Conservation (phyloP, 805 yeast species). For the Brettanomyces bruxellensis region DNA sequence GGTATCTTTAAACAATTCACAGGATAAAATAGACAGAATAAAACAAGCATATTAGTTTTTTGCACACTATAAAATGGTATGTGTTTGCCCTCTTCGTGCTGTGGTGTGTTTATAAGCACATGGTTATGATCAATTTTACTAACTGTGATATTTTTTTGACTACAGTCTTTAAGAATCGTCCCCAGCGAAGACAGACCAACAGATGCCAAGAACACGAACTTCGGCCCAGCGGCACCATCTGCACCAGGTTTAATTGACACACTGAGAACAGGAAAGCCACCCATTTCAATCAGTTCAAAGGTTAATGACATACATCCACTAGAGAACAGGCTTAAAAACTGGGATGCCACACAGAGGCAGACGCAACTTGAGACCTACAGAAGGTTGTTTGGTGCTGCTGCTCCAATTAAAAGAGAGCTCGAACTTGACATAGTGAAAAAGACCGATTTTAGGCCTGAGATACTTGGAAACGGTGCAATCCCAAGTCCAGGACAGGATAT, state of each 20-base stretch:
- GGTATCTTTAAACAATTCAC: too few species aligned
- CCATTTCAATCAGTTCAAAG: conserved; percentile 47
- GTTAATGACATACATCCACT: conserved; percentile 80
- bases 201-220: conserved; percentile 41
- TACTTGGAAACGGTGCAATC: conserved; percentile 41
- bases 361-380: conserved; percentile 70
- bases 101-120: too few species aligned
- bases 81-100: too few species aligned
- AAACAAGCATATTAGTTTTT: too few species aligned
- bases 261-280: conserved; percentile 58
- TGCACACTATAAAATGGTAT: too few species aligned
- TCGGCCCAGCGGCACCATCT: conserved; percentile 50
- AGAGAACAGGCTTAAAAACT: conserved; percentile 61
- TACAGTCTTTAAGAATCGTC: conserved; percentile 32
- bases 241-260: conserved; percentile 67
- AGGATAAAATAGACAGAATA: too few species aligned
- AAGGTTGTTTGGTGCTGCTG: conserved; percentile 85
- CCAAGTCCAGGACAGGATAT: conserved; percentile 51
- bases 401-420: conserved; percentile 87
- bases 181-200: conserved; percentile 42
- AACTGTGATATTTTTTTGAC: too few species aligned
- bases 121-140: too few species aligned
- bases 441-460: conserved; percentile 60
- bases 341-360: conserved; percentile 72
- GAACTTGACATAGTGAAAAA: conserved; percentile 66